Evolutionary conservation across 495 filamentous ascomycete species (phyloP).

Genomic region (Oleoguttula mirabilis): DNA sequence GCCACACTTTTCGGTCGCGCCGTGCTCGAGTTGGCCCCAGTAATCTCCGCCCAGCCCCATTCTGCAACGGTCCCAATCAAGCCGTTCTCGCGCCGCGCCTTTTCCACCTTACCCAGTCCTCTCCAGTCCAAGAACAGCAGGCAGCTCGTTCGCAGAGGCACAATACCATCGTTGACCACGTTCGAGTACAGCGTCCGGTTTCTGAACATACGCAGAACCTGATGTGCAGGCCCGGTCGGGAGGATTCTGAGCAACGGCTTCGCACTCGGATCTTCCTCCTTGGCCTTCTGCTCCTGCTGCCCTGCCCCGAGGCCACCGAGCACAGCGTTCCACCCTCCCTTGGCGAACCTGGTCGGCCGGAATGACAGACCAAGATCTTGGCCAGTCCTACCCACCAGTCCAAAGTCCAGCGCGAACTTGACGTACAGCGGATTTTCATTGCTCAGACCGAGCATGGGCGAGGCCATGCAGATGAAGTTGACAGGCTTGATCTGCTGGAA

Average conservation of each 20-base stretch:
- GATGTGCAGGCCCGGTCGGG: slow-evolving; percentile 85
- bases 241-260: slow-evolving; percentile 87
- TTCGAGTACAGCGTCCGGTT: slow-evolving; percentile 94
- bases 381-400: slow-evolving; percentile 84
- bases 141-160: slow-evolving; percentile 87
- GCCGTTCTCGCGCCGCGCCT: slow-evolving; percentile 82
- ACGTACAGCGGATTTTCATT: slow-evolving; percentile 97
- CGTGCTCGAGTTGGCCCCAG: slow-evolving; percentile 58
- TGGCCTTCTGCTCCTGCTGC: slow-evolving; percentile 46
- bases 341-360: slow-evolving; percentile 70
- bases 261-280: slow-evolving; percentile 57
- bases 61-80: slow-evolving; percentile 81
- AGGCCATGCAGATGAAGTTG: slow-evolving; percentile 87
- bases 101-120: slow-evolving; percentile 83
- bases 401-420: slow-evolving; percentile 92
- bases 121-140: slow-evolving; percentile 96
- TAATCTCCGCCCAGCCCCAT: slow-evolving; percentile 92
- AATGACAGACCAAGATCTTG: slow-evolving; percentile 92
- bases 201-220: slow-evolving; percentile 71
- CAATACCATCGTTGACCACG: slow-evolving; percentile 96
- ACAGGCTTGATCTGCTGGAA: slow-evolving; percentile 78
- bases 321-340: slow-evolving; percentile 78
- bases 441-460: slow-evolving; percentile 83
- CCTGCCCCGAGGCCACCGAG: slow-evolving; percentile 64
- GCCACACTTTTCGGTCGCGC: slow-evolving; percentile 29